These are phyloP conservation scores for Geotrichum bryndzae DNA, from an alignment of 1,139 yeast species.

Conservation along the genomic window DNA sequence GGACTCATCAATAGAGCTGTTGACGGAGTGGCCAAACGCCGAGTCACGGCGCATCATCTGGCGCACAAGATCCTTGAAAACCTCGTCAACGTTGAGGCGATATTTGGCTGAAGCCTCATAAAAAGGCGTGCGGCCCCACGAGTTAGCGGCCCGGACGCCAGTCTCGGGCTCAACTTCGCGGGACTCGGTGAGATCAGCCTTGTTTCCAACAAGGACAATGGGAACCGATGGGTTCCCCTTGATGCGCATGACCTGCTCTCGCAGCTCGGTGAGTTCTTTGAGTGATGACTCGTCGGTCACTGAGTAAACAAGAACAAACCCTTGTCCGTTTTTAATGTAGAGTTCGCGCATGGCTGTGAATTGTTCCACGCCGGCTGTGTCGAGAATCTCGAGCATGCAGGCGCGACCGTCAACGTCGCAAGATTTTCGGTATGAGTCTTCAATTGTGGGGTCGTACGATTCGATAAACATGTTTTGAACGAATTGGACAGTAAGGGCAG, in stretches of 20 bases:
- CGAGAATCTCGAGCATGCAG: conserved; percentile 40
- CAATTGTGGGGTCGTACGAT: conserved; percentile 96
- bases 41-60: conserved; percentile 45
- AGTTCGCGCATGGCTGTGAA: conserved; percentile 62
- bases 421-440: conserved; percentile 44
- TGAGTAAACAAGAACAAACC: conserved; percentile 59
- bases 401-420: conserved; percentile 38
- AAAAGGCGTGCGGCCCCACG: conserved; percentile 91
- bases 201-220: conserved; percentile 42
- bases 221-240: conserved; percentile 50
- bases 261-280: conserved; percentile 69
- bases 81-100: conserved; percentile 80
- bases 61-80: conserved; percentile 79
- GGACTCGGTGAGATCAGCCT: conserved; percentile 59
- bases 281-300: conserved; percentile 80
- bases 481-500: conserved; percentile 62
- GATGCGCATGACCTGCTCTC: conserved; percentile 83
- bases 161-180: conserved; percentile 40
- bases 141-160: conserved; percentile 63
- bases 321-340: conserved; percentile 43
- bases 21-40: conserved; percentile 21
- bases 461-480: conserved; percentile 55
- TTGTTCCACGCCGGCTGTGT: conserved; percentile 45
- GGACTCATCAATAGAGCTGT: conserved; percentile 15
- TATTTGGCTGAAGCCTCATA: conserved; percentile 75